Conservation (phyloP, 2,329 filamentous ascomycete genomes). For the Thielaviopsis populi region DNA sequence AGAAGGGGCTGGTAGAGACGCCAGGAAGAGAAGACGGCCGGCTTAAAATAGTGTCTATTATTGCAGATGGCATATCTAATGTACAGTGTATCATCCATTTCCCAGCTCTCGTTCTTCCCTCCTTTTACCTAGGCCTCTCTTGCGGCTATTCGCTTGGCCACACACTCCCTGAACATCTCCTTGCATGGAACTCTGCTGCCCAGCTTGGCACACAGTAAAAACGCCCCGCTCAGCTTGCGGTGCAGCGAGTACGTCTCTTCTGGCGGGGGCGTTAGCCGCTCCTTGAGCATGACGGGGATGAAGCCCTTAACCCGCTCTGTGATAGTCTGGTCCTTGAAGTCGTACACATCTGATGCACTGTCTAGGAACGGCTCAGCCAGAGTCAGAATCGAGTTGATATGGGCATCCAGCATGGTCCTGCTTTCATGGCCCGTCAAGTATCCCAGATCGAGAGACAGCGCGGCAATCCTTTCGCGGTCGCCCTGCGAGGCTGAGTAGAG, state of each 20-base stretch:
- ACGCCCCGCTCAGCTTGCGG: conserved; percentile 87
- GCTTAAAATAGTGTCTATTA: neutral
- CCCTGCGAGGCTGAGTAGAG: conserved; percentile 63
- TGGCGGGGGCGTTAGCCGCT: conserved; percentile 76
- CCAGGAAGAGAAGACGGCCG: neutral
- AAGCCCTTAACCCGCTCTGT: conserved; percentile 78
- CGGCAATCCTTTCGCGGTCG: conserved; percentile 48
- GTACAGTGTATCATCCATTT: neutral
- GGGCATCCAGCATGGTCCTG: conserved; percentile 72
- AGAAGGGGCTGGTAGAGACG: conserved; percentile 6
- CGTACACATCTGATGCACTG: conserved; percentile 66
- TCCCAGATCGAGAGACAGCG: conserved; percentile 60
- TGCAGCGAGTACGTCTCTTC: conserved; percentile 97
- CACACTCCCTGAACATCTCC: conserved; percentile 52
- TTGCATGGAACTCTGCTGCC: conserved; percentile 71
- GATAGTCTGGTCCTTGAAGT: conserved; percentile 89
- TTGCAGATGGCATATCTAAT: conserved; percentile 3
- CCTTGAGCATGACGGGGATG: conserved; percentile 85
- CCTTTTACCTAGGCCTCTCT: neutral
- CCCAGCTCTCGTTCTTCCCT: neutral
- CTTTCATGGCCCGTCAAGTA: conserved; percentile 90
- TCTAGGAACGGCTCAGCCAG: conserved; percentile 80
- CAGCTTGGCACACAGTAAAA: conserved; percentile 74
- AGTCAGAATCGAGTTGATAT: conserved; percentile 74
- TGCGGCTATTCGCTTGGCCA: conserved; percentile 2